Percentiles rank a stretch among this genome's conserved stretches.
phyloP scores from a whole-genome alignment of 768 basidiomycete species.

The Rhizopogon rudus region DNA sequence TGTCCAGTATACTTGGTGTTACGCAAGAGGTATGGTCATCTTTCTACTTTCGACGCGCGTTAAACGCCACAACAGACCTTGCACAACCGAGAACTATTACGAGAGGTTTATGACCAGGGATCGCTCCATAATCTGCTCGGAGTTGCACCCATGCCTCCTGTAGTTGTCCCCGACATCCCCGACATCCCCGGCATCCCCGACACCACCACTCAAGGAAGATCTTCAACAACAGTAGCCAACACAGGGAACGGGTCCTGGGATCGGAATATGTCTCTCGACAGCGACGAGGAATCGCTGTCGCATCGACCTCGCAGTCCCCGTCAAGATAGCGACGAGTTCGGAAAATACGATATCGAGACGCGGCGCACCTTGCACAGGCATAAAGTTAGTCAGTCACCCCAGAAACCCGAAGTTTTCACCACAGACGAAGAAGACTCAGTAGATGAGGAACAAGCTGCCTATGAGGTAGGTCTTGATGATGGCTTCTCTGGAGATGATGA shows the following conservation, averaged over 20 bases:
- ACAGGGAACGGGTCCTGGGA: background rate
- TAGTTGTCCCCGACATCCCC: constrained; percentile 18
- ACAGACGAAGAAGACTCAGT: constrained; percentile 17
- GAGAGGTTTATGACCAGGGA: constrained; percentile 60
- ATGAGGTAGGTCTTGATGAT: constrained; percentile 5
- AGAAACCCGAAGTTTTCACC: constrained; percentile 14
- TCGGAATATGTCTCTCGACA: constrained; percentile 25
- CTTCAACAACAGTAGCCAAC: background rate
- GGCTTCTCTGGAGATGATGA: constrained; percentile 20
- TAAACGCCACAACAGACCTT: constrained; percentile 46
- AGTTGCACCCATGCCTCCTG: constrained; percentile 21
- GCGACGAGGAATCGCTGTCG: constrained; percentile 13
- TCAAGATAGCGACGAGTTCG: constrained; percentile 44
- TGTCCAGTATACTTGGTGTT: constrained; percentile 76
- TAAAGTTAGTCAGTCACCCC: constrained; percentile 26
- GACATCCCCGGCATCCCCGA: constrained; percentile 14
- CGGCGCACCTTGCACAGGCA: constrained; percentile 45
- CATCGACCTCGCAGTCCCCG: constrained; percentile 5
- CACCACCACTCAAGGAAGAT: constrained; percentile 2
- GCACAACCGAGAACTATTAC: constrained; percentile 64
- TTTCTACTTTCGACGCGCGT: background rate
- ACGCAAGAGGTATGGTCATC: constrained; percentile 62
- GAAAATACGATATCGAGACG: constrained; percentile 51
- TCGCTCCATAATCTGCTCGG: constrained; percentile 57
- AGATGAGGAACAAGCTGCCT: background rate